Evolutionary conservation across 2,329 filamentous ascomycete genomes (phyloP).

Genomic region (Cercospora zeina): DNA sequence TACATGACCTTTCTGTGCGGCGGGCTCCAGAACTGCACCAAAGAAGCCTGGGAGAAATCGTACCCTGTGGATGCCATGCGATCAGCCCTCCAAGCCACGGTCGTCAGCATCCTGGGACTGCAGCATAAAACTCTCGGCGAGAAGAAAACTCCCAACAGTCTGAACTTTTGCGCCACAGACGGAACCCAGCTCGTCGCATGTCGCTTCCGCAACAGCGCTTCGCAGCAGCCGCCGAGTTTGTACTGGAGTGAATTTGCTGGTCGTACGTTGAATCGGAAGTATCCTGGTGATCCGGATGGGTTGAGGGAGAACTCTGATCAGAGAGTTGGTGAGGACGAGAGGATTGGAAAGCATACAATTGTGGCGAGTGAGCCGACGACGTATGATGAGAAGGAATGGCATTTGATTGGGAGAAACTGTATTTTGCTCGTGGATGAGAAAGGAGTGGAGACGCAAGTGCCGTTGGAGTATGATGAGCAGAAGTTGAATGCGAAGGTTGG

Average conservation of each 20-base stretch:
- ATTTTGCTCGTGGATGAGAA: constrained; percentile 24
- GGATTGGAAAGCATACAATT: constrained; percentile 54
- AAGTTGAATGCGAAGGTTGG: constrained; percentile 40
- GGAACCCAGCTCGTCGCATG: constrained; percentile 52
- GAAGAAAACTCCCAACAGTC: constrained; percentile 48
- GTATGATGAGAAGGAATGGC: constrained; percentile 54
- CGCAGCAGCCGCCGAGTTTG: constrained; percentile 53
- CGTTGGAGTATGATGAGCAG: constrained; percentile 41
- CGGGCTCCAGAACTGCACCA: constrained; percentile 13
- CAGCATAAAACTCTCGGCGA: constrained; percentile 43
- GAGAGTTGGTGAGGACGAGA: constrained; percentile 39
- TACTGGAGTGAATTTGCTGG: constrained; percentile 52
- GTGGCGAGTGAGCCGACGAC: constrained; percentile 56
- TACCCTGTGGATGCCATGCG: constrained; percentile 48
- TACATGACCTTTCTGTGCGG: constrained; percentile 49
- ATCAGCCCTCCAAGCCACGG: constrained; percentile 46
- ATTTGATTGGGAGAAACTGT: constrained; percentile 51
- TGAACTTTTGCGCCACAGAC: constrained; percentile 56
- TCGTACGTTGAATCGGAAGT: constrained; percentile 55
- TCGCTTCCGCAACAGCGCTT: constrained; percentile 54
- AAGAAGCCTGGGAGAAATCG: constrained; percentile 37
- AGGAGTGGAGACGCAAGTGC: constrained; percentile 42
- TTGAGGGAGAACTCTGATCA: constrained; percentile 37
- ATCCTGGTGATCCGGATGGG: constrained; percentile 51
- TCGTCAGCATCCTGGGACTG: constrained; percentile 46